phyloP scores from a whole-genome alignment of 1,139 yeast species.

The Hyphopichia burtonii region DNA sequence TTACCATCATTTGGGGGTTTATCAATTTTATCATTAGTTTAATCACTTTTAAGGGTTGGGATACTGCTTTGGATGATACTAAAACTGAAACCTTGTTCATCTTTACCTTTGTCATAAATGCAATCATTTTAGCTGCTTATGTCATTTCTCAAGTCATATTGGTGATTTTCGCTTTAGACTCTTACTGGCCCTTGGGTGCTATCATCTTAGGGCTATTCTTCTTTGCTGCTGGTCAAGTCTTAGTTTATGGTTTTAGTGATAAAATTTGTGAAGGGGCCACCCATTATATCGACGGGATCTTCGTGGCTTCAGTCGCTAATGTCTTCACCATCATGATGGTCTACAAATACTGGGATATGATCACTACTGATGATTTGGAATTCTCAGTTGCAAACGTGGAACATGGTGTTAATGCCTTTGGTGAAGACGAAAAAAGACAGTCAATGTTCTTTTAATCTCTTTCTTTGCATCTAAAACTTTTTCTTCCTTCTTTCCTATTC shows the following conservation, averaged over 20 bases:
- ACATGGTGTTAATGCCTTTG: slow-evolving; percentile 36
- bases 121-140: slow-evolving; percentile 60
- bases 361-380: slow-evolving; percentile 93
- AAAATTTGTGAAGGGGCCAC: slow-evolving; percentile 67
- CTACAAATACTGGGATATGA: slow-evolving; percentile 94
- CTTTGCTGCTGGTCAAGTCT: slow-evolving; percentile 77
- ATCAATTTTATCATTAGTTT: slow-evolving; percentile 67
- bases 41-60: slow-evolving; percentile 74
- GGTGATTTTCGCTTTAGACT: slow-evolving; percentile 65
- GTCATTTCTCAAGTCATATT: slow-evolving; percentile 69
- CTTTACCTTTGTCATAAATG: slow-evolving; percentile 69
- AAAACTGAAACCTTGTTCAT: slow-evolving; percentile 67
- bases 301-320: slow-evolving; percentile 80
- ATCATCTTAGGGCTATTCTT: slow-evolving; percentile 66
- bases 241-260: slow-evolving; percentile 66
- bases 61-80: slow-evolving; percentile 35
- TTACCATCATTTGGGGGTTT: slow-evolving; percentile 53
- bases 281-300: slow-evolving; percentile 88
- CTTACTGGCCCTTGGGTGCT: slow-evolving; percentile 89
- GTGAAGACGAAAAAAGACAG: slow-evolving; percentile 37
- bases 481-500: background rate
- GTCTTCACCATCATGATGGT: slow-evolving; percentile 89
- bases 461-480: background rate
- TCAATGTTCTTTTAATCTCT: slow-evolving; percentile 14
- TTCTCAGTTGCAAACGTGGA: slow-evolving; percentile 66